A percentile compares a stretch with the other conserved stretches of the same genome.
phyloP scores from a whole-genome alignment of 768 basidiomycete species.

The Fomitopsis serialis region DNA sequence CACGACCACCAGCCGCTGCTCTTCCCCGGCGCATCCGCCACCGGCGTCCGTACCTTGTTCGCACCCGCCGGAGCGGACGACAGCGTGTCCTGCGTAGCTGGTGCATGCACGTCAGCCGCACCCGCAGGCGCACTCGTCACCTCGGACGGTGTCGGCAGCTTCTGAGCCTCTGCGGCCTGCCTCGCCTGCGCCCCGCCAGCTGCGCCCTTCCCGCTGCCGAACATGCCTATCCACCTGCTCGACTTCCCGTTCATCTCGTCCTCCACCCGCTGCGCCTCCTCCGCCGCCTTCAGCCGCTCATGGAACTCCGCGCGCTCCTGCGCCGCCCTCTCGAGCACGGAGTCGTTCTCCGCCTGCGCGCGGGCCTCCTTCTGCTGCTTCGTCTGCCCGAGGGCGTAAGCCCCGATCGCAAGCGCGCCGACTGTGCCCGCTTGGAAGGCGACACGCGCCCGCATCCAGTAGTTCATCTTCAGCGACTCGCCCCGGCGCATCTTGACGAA shows the following conservation, averaged over 20 bases:
- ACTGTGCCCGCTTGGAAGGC: conserved; percentile 70
- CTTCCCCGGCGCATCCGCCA: neutral
- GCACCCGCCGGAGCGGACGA: neutral
- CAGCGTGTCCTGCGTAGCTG: neutral
- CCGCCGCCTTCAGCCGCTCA: conserved; percentile 51
- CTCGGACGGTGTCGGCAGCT: neutral
- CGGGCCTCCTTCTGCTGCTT: conserved; percentile 23
- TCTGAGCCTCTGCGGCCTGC: neutral
- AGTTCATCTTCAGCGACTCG: conserved; percentile 58
- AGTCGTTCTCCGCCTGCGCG: conserved; percentile 24
- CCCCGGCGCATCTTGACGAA: conserved; percentile 60
- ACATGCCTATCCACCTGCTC: conserved; percentile 1
- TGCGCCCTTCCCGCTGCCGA: neutral
- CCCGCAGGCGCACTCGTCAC: neutral
- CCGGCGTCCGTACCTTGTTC: conserved; percentile 1
- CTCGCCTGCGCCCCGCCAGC: neutral
- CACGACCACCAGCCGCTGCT: neutral
- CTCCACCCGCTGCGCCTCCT: conserved; percentile 36
- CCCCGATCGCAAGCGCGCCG: conserved; percentile 51
- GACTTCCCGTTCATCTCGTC: conserved; percentile 9
- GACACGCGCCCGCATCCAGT: conserved; percentile 76
- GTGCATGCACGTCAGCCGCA: neutral
- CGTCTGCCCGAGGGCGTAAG: conserved; percentile 25
- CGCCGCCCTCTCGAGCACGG: conserved; percentile 16
- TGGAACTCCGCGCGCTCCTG: conserved; percentile 55